phyloP scores from a whole-genome alignment of 75 land plant species.

The Pinus tabuliformis region DNA sequence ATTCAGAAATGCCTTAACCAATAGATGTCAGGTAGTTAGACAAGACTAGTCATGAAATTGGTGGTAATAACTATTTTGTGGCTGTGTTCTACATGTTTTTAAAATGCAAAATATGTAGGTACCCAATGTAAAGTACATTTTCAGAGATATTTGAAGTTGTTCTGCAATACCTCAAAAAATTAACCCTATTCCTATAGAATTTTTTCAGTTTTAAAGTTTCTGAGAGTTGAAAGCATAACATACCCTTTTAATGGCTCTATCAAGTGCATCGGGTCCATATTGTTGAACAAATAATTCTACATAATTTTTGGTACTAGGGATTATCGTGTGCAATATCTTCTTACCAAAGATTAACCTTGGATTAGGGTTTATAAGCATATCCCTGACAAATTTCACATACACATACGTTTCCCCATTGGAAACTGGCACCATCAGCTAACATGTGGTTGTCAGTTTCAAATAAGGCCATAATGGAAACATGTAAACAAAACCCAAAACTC shows the following conservation, averaged over 20 bases:
- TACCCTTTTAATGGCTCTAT: conserved; percentile 62
- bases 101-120: no score
- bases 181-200: no score
- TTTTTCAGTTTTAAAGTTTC: no score
- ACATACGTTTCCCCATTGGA: conserved; percentile 41
- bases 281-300: conserved; percentile 54
- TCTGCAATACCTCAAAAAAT: no score
- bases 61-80: no score
- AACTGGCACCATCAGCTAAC: conserved; percentile 34
- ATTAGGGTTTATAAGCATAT: neutral
- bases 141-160: no score
- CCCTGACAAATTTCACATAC: conserved; percentile 26
- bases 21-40: no score
- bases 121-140: no score
- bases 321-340: conserved; percentile 57
- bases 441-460: conserved; percentile 18
- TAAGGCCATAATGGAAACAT: conserved; percentile 48
- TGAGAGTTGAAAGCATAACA: neutral
- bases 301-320: conserved; percentile 48
- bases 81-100: no score
- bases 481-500: neutral
- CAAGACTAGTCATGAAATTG: no score
- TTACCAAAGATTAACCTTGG: conserved; percentile 18
- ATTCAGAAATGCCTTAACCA: no score
- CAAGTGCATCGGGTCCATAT: conserved; percentile 64